Conservation (phyloP, 176 grass and related monocot species). For the Aegilops sharonensis region DNA sequence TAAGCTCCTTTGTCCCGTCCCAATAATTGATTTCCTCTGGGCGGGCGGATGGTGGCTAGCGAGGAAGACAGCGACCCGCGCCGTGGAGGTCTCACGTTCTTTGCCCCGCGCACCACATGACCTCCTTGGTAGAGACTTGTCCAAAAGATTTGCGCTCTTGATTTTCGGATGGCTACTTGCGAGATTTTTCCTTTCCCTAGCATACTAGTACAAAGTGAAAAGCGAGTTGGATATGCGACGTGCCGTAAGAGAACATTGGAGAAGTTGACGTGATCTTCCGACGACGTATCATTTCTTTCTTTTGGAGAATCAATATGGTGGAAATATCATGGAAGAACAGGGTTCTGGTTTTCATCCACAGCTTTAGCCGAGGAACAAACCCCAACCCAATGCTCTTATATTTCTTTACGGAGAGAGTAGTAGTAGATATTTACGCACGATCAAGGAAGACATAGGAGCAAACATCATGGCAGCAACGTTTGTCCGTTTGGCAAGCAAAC, state of each 20-base stretch:
- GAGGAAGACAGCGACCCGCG: neutral
- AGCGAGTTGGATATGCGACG: neutral
- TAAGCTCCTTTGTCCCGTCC: constrained; percentile 26
- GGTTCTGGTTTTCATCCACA: neutral
- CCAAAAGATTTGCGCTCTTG: neutral
- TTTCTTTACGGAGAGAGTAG: too few relatives aligned
- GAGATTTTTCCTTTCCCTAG: neutral
- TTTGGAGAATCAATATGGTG: neutral
- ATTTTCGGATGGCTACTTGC: neutral
- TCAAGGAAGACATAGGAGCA: too few relatives aligned
- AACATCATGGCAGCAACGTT: too few relatives aligned
- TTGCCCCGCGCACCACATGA: neutral
- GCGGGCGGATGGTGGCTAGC: neutral
- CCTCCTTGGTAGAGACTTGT: neutral
- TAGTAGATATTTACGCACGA: too few relatives aligned
- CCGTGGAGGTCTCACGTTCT: neutral
- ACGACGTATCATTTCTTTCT: neutral
- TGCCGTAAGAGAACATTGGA: too few relatives aligned
- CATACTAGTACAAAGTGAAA: neutral
- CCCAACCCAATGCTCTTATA: neutral
- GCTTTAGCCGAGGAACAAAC: neutral
- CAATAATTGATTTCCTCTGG: constrained; percentile 16
- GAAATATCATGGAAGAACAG: neutral
- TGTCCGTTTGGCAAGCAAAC: too few relatives aligned
- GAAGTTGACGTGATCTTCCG: neutral